A percentile compares a stretch with the other conserved stretches of the same genome.
Evolutionary conservation across 148 eudicot genomes (phyloP).

Genomic region (Amaranthus hypochondriacus): DNA sequence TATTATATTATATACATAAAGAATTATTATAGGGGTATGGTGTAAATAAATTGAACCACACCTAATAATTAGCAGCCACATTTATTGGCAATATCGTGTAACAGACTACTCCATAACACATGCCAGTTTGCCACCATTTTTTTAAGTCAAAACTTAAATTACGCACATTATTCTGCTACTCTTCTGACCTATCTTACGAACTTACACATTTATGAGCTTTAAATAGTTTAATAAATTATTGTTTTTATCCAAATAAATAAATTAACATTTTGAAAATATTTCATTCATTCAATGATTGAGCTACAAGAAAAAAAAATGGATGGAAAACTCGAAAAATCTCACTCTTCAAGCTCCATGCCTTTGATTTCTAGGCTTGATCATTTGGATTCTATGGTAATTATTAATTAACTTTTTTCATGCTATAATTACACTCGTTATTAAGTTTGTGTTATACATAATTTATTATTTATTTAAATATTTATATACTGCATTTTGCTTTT

Average conservation of each 20-base stretch:
- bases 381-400: constrained; percentile 38
- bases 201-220: too few species aligned
- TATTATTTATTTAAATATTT: too few species aligned
- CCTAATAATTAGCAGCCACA: constrained; percentile 10
- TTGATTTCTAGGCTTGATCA: constrained; percentile 41
- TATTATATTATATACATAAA: too few species aligned
- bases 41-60: background rate
- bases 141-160: constrained; percentile 23
- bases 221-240: background rate
- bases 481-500: too few species aligned
- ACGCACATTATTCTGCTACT: constrained; percentile 21
- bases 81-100: constrained; percentile 14
- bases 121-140: constrained; percentile 8
- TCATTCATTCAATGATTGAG: background rate
- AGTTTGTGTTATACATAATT: background rate
- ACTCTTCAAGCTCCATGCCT: constrained; percentile 19
- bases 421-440: too few species aligned
- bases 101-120: constrained; percentile 27
- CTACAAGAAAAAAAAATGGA: constrained; percentile 2
- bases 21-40: too few species aligned
- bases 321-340: constrained; percentile 5
- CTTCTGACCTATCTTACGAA: background rate
- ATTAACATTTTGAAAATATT: background rate
- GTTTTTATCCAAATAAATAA: background rate
- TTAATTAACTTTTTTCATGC: too few species aligned